A percentile compares a stretch with the other conserved stretches of the same genome.
Evolutionary conservation across 139 green algal species (phyloP).

Genomic region (Nannochloris sp.): DNA sequence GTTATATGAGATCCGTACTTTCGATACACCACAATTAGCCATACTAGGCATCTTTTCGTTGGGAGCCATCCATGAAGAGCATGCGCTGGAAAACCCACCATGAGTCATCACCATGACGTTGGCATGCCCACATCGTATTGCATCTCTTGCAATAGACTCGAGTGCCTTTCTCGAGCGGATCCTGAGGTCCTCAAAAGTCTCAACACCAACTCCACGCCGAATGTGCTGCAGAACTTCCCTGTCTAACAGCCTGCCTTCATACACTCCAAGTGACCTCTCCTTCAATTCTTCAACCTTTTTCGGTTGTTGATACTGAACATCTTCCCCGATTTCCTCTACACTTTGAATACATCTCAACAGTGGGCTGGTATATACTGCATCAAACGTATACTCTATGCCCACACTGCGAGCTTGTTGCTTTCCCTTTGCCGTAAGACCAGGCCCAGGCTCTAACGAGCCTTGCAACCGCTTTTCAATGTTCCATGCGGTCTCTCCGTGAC

Average conservation of each 20-base stretch:
- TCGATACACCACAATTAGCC: slow-evolving; percentile 14
- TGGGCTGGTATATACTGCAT: slow-evolving; percentile 10
- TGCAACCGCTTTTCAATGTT: slow-evolving; percentile 21
- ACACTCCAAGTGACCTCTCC: slow-evolving; percentile 13
- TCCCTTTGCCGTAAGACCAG: slow-evolving; percentile 9
- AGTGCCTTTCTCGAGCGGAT: too few relatives aligned
- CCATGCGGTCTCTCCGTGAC: slow-evolving; percentile 22
- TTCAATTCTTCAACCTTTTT: background rate
- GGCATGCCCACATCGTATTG: too few relatives aligned
- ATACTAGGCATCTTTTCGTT: background rate
- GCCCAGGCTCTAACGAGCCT: slow-evolving; percentile 17
- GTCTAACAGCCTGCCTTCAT: slow-evolving; percentile 8
- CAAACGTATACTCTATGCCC: background rate
- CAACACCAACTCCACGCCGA: background rate
- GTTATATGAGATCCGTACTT: slow-evolving; percentile 1
- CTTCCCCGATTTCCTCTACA: background rate
- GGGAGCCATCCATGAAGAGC: background rate
- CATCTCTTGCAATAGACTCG: too few relatives aligned
- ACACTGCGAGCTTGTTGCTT: background rate
- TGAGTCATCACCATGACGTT: slow-evolving; percentile 19
- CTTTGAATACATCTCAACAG: slow-evolving; percentile 10
- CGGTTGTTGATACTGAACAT: background rate
- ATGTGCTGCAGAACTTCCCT: background rate
- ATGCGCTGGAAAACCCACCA: slow-evolving; percentile 15
- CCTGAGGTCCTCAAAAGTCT: background rate